Evolutionary conservation across 2,329 filamentous ascomycete genomes (phyloP), one percentile per base, ranked within the genome.

Genomic region (Aspergillus glaucus): DNA sequence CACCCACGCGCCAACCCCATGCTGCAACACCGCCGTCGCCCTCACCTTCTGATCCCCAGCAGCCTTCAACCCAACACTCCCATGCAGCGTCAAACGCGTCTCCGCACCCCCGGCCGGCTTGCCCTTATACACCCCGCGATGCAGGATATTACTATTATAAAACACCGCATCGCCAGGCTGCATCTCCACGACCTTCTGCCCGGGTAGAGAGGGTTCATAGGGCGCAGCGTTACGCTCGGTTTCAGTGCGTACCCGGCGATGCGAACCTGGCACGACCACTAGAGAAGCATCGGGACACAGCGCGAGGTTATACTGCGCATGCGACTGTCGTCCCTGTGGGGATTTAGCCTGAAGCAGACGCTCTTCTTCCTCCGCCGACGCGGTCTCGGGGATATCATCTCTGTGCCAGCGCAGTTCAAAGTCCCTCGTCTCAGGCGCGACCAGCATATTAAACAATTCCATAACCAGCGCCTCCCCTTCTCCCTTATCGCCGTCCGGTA

Each of bases 291-390:
- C 90, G 32, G 85, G 80, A 63, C 82, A 90, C 6, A 95, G 75
- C 6, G 89, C 85, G 40, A 95, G 75, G 65, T 95, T 95, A 80
- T 88, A 95, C 72, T 95, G 90, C 34, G 88, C 85, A 60, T 93
- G 88, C 59, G 79, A 82, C 49, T 84, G 82, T 0, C 62, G 60
- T 10, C 65, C 65, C 1, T 61, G 55, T 0, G 71, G 70, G n/a
- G 62, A 65, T 54, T 73, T 74, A 52, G 79, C 71, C 1, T 65
- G 62, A 45, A 94, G 71, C 24, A 85, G 71, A 41, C 69, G 69
- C 39, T 80, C 61, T 67, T 95, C 90, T 61, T 91, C 82, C 17
- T 84, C 83, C 0, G 80, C 63, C 0, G 75, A 76, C 0, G 84
- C 87, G 1, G 77, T 74, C n/a, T 83, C 77, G 2, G 82, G 75